Evolutionary conservation across 345 rosid genomes (phyloP), one percentile per base, ranked within the genome.

Genomic region (Nephelium lappaceum): DNA sequence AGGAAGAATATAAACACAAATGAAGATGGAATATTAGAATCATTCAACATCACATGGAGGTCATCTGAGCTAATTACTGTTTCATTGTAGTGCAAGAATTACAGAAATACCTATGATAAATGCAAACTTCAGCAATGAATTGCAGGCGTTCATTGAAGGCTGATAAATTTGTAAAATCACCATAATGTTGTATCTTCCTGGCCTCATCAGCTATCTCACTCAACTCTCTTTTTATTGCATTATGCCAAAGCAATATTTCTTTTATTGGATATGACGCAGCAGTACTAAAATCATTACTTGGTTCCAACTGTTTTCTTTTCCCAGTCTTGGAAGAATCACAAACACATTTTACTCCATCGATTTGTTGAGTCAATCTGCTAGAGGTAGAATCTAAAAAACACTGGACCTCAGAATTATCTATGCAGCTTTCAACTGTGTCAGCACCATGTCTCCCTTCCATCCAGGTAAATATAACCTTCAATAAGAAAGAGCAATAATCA

Each of bases 181-280:
- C 97, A 79, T 89, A 90, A 78, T 83, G 85, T 83, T 89, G 94
- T 76, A 95, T 92, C 77, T 78, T 95, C 84, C 95, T 90, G 69
- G 98, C 97, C 78, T 84, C 94, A 66, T 92, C 92, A 62, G 97
- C 95, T 70, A 95, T 89, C 77, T 92, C 97, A 84, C 84, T 84
- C 86, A 95, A 78, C 80, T 95, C 98, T 74, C 83, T 86, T 82
- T 85, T 92, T 53, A 93, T 92, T 68, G 97, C 94, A 84, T 87
- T 90, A 83, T 95, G 98, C 98, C 98, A 95, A 67, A 91, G 88
- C 81, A 91, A 81, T 82, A 93, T 95, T 86, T 95, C 98, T 82
- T 93, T 89, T 72, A 93, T 85, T 65, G 98, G 98, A 79, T 86
- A 87, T 23, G 58, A 42, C 45, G 76, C 82, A 76, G 73, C 81